Evolutionary conservation across 768 basidiomycete species (phyloP).

Genomic region (Boletus sp.): DNA sequence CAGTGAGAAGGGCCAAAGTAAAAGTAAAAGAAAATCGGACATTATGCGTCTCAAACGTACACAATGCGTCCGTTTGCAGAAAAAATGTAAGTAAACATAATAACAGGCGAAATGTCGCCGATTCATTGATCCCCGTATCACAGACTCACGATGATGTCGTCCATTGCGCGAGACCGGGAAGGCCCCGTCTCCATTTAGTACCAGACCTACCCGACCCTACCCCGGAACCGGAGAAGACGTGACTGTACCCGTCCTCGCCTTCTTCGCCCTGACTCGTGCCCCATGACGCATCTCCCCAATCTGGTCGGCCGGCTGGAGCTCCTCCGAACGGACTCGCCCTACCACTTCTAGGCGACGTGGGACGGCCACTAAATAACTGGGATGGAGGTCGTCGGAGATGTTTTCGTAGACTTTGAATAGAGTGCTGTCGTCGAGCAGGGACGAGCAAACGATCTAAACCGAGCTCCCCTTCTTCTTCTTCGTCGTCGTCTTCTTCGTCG

Average conservation of each 20-base stretch:
- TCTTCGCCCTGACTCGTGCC: constrained; percentile 26
- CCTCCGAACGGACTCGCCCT: constrained; percentile 16
- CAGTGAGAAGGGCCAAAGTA: constrained; percentile 7
- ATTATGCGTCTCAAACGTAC: constrained; percentile 15
- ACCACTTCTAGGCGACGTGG: constrained; percentile 19
- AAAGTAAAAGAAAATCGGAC: neutral
- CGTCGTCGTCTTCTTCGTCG: constrained; percentile 39
- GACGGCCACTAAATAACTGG: constrained; percentile 8
- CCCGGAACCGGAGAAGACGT: constrained; percentile 23
- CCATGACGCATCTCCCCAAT: constrained; percentile 26
- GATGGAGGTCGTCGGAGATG: constrained; percentile 45
- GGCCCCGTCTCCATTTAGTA: constrained; percentile 31
- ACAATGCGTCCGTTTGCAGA: constrained; percentile 9
- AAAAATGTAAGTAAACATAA: constrained; percentile 5
- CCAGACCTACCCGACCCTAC: constrained; percentile 12
- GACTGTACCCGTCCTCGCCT: constrained; percentile 27
- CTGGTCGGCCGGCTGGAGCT: constrained; percentile 1
- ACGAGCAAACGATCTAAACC: constrained; percentile 66
- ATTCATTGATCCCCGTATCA: neutral
- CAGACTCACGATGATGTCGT: constrained; percentile 23
- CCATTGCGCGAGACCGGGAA: constrained; percentile 35
- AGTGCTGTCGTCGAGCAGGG: constrained; percentile 69
- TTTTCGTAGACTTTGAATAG: constrained; percentile 67
- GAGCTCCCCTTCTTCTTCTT: constrained; percentile 57
- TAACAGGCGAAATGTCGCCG: neutral